A percentile compares a stretch with the other conserved stretches of the same genome.
phyloP scores from a whole-genome alignment of 768 basidiomycete genomes.

The Leccinellum rugosiceps region DNA sequence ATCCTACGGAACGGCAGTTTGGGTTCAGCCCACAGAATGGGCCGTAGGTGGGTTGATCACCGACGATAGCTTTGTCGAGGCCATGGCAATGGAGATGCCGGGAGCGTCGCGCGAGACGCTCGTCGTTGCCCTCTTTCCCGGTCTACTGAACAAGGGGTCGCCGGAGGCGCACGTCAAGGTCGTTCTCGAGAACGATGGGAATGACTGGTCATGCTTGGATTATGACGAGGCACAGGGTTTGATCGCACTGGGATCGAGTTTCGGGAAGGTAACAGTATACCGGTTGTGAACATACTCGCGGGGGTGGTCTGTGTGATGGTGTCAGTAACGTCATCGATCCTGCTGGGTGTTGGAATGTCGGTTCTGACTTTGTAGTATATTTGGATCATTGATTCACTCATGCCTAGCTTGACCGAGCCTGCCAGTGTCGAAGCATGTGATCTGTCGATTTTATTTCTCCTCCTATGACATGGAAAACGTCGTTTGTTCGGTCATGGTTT shows the following conservation, averaged over 20 bases:
- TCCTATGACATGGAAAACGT: neutral
- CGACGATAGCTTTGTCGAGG: constrained; percentile 13
- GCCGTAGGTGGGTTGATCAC: constrained; percentile 37
- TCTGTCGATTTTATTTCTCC: neutral
- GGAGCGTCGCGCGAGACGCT: constrained; percentile 36
- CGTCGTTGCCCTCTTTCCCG: constrained; percentile 51
- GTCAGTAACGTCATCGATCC: neutral
- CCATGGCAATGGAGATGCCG: constrained; percentile 14
- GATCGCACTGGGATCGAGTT: constrained; percentile 50
- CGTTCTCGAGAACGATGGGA: constrained; percentile 32
- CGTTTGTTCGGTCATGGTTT: neutral
- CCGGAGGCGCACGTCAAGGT: constrained; percentile 26
- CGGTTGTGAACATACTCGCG: constrained; percentile 13
- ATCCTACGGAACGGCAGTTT: constrained; percentile 53
- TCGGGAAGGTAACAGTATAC: constrained; percentile 43
- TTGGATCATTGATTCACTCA: neutral
- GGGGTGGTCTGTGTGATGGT: neutral
- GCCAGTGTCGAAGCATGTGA: neutral
- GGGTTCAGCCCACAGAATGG: constrained; percentile 56
- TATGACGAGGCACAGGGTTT: constrained; percentile 58
- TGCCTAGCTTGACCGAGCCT: neutral
- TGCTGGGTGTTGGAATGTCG: neutral
- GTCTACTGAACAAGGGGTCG: constrained; percentile 24
- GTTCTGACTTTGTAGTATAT: neutral
- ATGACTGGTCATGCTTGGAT: constrained; percentile 53